Percentiles rank a stretch among this genome's conserved stretches.
Evolutionary conservation across 1,139 yeast genomes (phyloP).

Genomic region (Suhomyces kunorum): DNA sequence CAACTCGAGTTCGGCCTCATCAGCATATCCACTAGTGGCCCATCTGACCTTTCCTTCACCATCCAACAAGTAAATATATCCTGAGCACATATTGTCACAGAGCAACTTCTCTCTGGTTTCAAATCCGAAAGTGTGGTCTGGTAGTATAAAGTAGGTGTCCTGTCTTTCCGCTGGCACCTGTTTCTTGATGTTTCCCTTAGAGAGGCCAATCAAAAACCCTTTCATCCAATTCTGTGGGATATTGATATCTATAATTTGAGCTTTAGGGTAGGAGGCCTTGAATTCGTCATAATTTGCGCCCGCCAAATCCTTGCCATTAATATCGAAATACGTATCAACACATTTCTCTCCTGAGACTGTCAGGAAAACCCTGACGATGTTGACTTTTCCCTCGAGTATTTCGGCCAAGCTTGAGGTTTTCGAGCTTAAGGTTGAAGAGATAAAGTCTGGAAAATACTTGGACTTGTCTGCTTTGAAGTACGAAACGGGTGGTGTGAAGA

Average conservation of each 20-base stretch:
- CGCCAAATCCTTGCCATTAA: constrained; percentile 39
- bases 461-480: constrained; percentile 77
- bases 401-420: constrained; percentile 38
- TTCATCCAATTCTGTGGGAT: constrained; percentile 73
- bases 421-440: constrained; percentile 55
- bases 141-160: constrained; percentile 61
- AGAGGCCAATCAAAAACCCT: constrained; percentile 58
- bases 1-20: constrained; percentile 58
- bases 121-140: constrained; percentile 60
- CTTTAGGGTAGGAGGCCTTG: constrained; percentile 42
- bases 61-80: constrained; percentile 81
- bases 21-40: constrained; percentile 87
- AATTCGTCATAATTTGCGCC: constrained; percentile 34
- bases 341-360: constrained; percentile 74
- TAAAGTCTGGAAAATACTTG: constrained; percentile 80
- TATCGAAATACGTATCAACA: constrained; percentile 58
- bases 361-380: constrained; percentile 64
- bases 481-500: constrained; percentile 77
- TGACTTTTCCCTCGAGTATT: constrained; percentile 52
- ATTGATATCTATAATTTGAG: constrained; percentile 74
- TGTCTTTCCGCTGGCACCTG: constrained; percentile 54
- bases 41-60: constrained; percentile 75
- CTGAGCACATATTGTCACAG: constrained; percentile 77
- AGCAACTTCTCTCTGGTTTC: constrained; percentile 60
- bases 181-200: constrained; percentile 46